A percentile compares a stretch with the other conserved stretches of the same genome.
phyloP scores from a whole-genome alignment of 768 basidiomycete genomes.

The Butyriboletus loyo region DNA sequence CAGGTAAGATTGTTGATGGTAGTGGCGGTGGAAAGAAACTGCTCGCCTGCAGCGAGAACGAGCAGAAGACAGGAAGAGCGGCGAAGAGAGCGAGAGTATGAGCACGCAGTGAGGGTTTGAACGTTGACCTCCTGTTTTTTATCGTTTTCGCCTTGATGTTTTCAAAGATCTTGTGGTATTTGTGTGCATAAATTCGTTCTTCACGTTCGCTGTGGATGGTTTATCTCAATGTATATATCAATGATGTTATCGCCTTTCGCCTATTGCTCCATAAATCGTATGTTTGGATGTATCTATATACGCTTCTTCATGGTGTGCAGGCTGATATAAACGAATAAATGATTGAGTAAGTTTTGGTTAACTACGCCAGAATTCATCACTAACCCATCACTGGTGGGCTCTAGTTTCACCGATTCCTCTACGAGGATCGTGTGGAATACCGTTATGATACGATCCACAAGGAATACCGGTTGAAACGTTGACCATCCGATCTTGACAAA shows the following conservation, averaged over 20 bases:
- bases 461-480: too few species aligned
- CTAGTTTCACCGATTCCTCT: background rate
- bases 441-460: background rate
- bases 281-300: background rate
- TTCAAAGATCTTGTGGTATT: slow-evolving; percentile 1
- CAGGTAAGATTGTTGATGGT: background rate
- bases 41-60: slow-evolving; percentile 75
- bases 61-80: slow-evolving; percentile 47
- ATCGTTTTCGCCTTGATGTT: slow-evolving; percentile 5
- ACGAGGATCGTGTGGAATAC: background rate
- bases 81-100: slow-evolving; percentile 17
- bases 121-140: background rate
- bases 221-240: background rate
- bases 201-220: slow-evolving; percentile 1
- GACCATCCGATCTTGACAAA: background rate
- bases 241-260: background rate
- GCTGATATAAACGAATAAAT: background rate
- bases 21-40: slow-evolving; percentile 25
- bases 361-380: background rate
- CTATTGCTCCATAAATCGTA: background rate
- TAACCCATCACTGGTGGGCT: too few species aligned
- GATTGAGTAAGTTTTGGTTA: too few species aligned
- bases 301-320: background rate
- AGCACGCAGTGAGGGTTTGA: background rate
- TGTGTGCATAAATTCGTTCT: slow-evolving; percentile 13